phyloP scores from a whole-genome alignment of 1,284 basidiomycete species.

The Moesziomyces globuligerus region DNA sequence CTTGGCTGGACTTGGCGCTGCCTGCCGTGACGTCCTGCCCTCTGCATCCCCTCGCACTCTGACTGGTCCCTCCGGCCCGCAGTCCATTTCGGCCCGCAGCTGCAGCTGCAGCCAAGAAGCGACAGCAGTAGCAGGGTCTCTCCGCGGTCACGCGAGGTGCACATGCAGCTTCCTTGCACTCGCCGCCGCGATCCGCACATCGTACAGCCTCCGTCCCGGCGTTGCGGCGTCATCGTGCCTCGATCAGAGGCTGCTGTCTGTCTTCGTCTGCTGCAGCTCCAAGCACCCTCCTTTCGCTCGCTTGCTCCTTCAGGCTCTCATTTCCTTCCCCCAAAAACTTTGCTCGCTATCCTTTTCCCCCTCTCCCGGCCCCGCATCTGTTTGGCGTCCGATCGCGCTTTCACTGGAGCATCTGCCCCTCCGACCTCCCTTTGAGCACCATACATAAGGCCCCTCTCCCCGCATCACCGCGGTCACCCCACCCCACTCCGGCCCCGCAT shows the following conservation, averaged over 20 bases:
- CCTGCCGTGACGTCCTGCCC: too few relatives aligned
- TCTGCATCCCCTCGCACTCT: too few relatives aligned
- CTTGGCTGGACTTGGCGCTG: too few relatives aligned
- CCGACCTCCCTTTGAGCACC: not conserved
- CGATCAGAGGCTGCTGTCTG: not conserved
- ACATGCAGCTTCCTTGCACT: slow-evolving; percentile 8
- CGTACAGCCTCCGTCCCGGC: slow-evolving; percentile 12
- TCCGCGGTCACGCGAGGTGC: slow-evolving; percentile 8
- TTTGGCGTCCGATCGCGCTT: too few relatives aligned
- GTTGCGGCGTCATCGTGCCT: slow-evolving; percentile 23
- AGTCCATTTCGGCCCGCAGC: too few relatives aligned
- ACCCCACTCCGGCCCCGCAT: slow-evolving; percentile 2
- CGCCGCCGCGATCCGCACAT: slow-evolving; percentile 15
- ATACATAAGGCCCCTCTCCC: slow-evolving; percentile 13
- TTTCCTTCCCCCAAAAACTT: not conserved
- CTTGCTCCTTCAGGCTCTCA: not conserved
- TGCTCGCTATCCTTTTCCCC: not conserved
- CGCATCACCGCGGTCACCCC: slow-evolving; percentile 2
- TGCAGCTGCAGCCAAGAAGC: not conserved
- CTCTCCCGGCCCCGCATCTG: not conserved
- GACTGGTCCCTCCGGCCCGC: too few relatives aligned
- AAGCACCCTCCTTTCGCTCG: not conserved
- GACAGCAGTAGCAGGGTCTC: not conserved
- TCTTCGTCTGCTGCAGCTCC: slow-evolving; percentile 3
- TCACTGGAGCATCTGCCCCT: not conserved